phyloP scores from a whole-genome alignment of 208 protist species.

The Crithidia expoeki region DNA sequence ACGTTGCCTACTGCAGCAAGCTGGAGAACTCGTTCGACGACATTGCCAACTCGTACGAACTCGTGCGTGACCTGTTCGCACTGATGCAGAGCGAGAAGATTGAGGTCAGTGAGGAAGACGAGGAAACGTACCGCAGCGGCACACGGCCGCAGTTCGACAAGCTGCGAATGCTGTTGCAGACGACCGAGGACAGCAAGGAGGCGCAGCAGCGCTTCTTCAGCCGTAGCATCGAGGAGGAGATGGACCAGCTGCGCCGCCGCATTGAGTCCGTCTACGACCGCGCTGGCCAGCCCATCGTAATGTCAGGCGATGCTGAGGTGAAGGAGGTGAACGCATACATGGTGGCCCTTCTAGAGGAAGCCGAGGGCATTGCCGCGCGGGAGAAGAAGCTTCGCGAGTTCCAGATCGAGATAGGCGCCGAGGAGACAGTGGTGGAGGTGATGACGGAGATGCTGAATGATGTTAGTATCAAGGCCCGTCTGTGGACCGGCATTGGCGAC shows the following conservation, averaged over 20 bases:
- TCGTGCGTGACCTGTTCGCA: slow-evolving; percentile 89
- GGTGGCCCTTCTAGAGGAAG: slow-evolving; percentile 71
- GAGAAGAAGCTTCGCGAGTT: slow-evolving; percentile 89
- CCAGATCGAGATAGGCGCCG: slow-evolving; percentile 89
- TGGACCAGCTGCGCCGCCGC: slow-evolving; percentile 87
- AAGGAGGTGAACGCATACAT: slow-evolving; percentile 88
- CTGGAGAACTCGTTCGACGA: slow-evolving; percentile 81
- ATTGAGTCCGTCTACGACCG: slow-evolving; percentile 90
- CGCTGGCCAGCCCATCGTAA: slow-evolving; percentile 88
- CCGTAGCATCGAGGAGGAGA: slow-evolving; percentile 92
- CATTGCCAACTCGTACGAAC: slow-evolving; percentile 86
- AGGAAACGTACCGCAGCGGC: slow-evolving; percentile 92
- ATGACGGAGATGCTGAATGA: slow-evolving; percentile 93
- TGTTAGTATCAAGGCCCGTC: slow-evolving; percentile 86
- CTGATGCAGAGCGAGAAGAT: slow-evolving; percentile 91
- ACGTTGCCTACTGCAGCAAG: slow-evolving; percentile 84
- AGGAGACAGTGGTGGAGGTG: slow-evolving; percentile 90
- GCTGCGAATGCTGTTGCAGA: slow-evolving; percentile 88
- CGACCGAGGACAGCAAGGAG: slow-evolving; percentile 89
- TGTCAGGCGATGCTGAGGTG: slow-evolving; percentile 79
- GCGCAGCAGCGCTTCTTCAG: slow-evolving; percentile 91
- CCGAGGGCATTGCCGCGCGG: slow-evolving; percentile 81
- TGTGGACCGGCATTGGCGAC: slow-evolving; percentile 89
- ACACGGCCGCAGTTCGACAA: slow-evolving; percentile 94
- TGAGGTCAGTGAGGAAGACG: slow-evolving; percentile 80